These are phyloP conservation scores for Nakazawaea wickerhamii DNA, from an alignment of 805 yeast genomes.

Conservation along the genomic window DNA sequence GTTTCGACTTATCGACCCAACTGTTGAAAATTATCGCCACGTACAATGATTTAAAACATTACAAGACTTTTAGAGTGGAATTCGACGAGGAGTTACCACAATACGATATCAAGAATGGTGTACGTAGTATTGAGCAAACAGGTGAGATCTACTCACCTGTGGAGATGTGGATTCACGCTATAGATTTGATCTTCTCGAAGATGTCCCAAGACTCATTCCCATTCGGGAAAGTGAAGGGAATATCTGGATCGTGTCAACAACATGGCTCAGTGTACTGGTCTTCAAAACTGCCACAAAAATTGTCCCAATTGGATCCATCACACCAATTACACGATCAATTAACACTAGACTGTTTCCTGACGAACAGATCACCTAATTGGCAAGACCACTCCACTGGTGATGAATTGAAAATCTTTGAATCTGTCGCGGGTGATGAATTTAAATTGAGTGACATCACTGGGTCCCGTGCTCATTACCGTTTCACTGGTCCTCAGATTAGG, in stretches of 20 bases:
- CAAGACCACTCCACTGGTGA: conserved; percentile 84
- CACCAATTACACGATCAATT: conserved; percentile 41
- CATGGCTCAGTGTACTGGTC: conserved; percentile 90
- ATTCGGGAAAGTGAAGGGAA: conserved; percentile 52
- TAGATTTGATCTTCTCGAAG: conserved; percentile 54
- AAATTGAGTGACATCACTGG: conserved; percentile 68
- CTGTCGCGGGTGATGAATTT: conserved; percentile 52
- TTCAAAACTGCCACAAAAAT: conserved; percentile 32
- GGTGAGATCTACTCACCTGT: conserved; percentile 77
- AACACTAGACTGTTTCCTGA: conserved; percentile 48
- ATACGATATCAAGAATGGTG: conserved; percentile 73
- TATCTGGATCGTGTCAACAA: conserved; percentile 87
- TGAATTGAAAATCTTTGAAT: conserved; percentile 61
- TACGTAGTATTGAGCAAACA: conserved; percentile 42
- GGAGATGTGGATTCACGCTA: conserved; percentile 83
- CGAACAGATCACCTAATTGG: conserved; percentile 81
- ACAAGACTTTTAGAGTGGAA: conserved; percentile 57
- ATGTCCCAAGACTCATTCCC: conserved; percentile 51
- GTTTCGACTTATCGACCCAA: conserved; percentile 87
- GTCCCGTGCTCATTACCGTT: conserved; percentile 81
- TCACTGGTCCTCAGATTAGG: conserved; percentile 89
- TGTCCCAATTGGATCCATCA: conserved; percentile 31
- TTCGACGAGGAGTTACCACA: conserved; percentile 61
- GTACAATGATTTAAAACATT: conserved; percentile 44
- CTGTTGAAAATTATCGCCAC: conserved; percentile 75